Percentiles rank a stretch among this genome's conserved stretches.
These are phyloP conservation scores for Sphagnurus paluster DNA, from an alignment of 1,284 basidiomycete species.

Conservation along the genomic window DNA sequence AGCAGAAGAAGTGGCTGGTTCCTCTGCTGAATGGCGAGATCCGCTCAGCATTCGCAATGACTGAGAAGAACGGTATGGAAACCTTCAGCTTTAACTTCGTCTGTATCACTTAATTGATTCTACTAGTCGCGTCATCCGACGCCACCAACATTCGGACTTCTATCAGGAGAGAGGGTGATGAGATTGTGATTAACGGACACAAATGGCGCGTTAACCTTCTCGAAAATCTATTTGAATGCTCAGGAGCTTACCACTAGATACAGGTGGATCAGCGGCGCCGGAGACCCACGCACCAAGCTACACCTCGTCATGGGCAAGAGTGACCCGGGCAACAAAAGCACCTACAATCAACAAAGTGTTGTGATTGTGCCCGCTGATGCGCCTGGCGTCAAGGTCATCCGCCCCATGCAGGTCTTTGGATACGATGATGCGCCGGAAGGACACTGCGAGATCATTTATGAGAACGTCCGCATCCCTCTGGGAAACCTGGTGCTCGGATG, in stretches of 20 bases:
- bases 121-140: slow-evolving; percentile 87
- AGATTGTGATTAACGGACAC: slow-evolving; percentile 94
- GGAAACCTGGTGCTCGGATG: slow-evolving; percentile 87
- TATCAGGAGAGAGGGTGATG: slow-evolving; percentile 82
- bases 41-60: slow-evolving; percentile 94
- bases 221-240: slow-evolving; percentile 1
- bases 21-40: slow-evolving; percentile 92
- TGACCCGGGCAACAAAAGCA: slow-evolving; percentile 70
- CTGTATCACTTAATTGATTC: slow-evolving; percentile 11
- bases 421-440: slow-evolving; percentile 96
- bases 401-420: slow-evolving; percentile 91
- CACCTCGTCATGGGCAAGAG: slow-evolving; percentile 96
- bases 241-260: slow-evolving; percentile 5
- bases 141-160: slow-evolving; percentile 95
- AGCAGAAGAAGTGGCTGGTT: slow-evolving; percentile 89
- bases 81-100: background rate
- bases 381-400: slow-evolving; percentile 86
- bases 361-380: slow-evolving; percentile 89
- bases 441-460: slow-evolving; percentile 94
- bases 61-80: slow-evolving; percentile 78
- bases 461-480: slow-evolving; percentile 88
- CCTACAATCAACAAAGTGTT: slow-evolving; percentile 88
- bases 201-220: slow-evolving; percentile 70
- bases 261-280: slow-evolving; percentile 97
- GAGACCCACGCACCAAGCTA: slow-evolving; percentile 86